Conservation (phyloP, 164 flowering plant species). For the Sedum album region DNA sequence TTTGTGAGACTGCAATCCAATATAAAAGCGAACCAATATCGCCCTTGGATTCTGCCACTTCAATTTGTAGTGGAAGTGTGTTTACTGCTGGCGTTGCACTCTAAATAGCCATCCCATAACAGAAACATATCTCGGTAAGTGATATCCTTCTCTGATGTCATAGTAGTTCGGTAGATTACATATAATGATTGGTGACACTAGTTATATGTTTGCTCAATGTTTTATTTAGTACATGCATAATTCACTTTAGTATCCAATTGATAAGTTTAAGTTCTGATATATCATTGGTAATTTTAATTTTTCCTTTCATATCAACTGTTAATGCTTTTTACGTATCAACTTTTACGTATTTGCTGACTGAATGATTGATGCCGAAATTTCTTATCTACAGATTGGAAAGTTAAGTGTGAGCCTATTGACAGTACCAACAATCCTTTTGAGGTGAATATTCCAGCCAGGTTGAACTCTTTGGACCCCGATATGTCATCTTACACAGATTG, state of each 20-base stretch:
- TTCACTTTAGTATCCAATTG: not conserved
- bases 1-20: conserved; percentile 36
- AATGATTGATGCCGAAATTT: not conserved
- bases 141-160: conserved; percentile 5
- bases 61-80: conserved; percentile 46
- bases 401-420: conserved; percentile 41
- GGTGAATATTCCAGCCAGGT: conserved; percentile 17
- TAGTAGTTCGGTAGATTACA: not conserved
- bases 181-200: not conserved
- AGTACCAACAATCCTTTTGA: conserved; percentile 17
- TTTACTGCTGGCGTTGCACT: conserved; percentile 44
- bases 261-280: not conserved
- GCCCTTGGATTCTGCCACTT: conserved; percentile 57
- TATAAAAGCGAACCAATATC: conserved; percentile 46
- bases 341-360: not conserved
- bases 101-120: conserved; percentile 25
- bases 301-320: not conserved
- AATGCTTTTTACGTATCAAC: too few species aligned
- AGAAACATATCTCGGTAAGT: conserved; percentile 39
- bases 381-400: conserved; percentile 23
- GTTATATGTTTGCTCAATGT: not conserved
- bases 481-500: not conserved
- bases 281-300: not conserved
- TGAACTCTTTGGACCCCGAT: conserved; percentile 30
- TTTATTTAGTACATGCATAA: not conserved